A percentile compares a stretch with the other conserved stretches of the same genome.
Evolutionary conservation across 371 early-diverging fungal genomes (phyloP).

Genomic region (Apophysomyces ossiformis): DNA sequence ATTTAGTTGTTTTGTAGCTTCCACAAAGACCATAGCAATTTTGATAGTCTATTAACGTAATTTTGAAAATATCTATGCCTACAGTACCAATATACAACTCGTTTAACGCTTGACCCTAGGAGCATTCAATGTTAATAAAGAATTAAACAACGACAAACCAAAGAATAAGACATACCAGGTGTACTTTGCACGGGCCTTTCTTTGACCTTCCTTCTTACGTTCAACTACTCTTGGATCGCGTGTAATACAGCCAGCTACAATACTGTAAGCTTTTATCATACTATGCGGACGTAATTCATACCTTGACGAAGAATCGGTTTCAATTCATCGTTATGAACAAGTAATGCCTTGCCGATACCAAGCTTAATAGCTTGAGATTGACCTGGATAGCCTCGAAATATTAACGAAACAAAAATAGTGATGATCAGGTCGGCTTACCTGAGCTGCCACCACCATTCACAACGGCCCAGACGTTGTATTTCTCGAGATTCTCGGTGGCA

Average conservation of each 20-base stretch:
- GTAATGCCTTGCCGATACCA: constrained; percentile 83
- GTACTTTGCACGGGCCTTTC: constrained; percentile 92
- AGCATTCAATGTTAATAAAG: neutral
- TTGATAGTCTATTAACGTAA: constrained; percentile 2
- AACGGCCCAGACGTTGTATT: constrained; percentile 89
- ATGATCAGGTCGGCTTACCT: constrained; percentile 42
- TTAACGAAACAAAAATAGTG: neutral
- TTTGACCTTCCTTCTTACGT: constrained; percentile 97
- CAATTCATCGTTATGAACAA: constrained; percentile 67
- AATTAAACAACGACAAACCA: neutral
- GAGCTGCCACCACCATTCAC: constrained; percentile 88
- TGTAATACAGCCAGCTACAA: constrained; percentile 72
- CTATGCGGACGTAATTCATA: constrained; percentile 29
- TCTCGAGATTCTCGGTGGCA: constrained; percentile 64
- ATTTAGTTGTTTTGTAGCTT: neutral
- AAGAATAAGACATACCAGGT: constrained; percentile 68
- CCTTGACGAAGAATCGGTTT: constrained; percentile 67
- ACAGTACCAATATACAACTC: constrained; percentile 6
- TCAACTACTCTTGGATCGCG: constrained; percentile 92
- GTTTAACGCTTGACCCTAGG: constrained; percentile 36
- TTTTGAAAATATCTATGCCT: neutral
- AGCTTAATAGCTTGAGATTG: constrained; percentile 90
- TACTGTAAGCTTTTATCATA: neutral
- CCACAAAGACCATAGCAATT: neutral
- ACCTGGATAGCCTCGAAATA: constrained; percentile 40